A percentile compares a stretch with the other conserved stretches of the same genome.
phyloP scores from a whole-genome alignment of 108 stramenopile species.

The Chaetoceros muelleri region DNA sequence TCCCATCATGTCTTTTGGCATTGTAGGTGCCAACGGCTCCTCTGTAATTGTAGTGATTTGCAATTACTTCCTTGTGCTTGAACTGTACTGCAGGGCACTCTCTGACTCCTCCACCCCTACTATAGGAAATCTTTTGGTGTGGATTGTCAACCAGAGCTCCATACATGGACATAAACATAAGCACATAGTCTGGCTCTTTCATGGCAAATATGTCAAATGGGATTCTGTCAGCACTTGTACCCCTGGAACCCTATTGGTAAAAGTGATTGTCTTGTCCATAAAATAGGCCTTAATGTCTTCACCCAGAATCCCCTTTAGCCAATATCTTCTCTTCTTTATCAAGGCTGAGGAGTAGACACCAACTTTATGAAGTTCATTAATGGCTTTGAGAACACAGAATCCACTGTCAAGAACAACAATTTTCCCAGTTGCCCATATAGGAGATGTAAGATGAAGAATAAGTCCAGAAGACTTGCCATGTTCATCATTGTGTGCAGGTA shows the following conservation, averaged over 20 bases:
- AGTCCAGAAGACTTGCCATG: not conserved
- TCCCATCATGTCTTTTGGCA: not conserved
- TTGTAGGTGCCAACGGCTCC: slow-evolving; percentile 12
- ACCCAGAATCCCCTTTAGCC: slow-evolving; percentile 17
- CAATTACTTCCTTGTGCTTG: slow-evolving; percentile 4
- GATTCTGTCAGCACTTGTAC: not conserved
- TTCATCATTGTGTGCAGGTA: not conserved
- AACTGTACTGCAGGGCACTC: not conserved
- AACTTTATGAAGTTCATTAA: too few relatives aligned
- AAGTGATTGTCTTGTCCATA: slow-evolving; percentile 2
- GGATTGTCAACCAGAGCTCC: slow-evolving; percentile 11
- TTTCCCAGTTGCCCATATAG: too few relatives aligned
- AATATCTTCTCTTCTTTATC: slow-evolving; percentile 20
- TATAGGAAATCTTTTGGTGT: too few relatives aligned
- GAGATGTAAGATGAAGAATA: too few relatives aligned
- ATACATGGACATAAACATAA: slow-evolving; percentile 16
- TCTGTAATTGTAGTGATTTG: slow-evolving; percentile 13
- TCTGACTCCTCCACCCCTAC: too few relatives aligned
- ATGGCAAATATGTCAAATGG: slow-evolving; percentile 8
- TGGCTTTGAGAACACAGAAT: too few relatives aligned
- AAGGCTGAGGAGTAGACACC: too few relatives aligned
- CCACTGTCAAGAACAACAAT: too few relatives aligned
- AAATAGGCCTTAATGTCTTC: slow-evolving; percentile 13
- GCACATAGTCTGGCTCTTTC: slow-evolving; percentile 25
- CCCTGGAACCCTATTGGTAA: slow-evolving; percentile 4